phyloP scores from a whole-genome alignment of 148 eudicot species.

The Salicornia ramosissima region DNA sequence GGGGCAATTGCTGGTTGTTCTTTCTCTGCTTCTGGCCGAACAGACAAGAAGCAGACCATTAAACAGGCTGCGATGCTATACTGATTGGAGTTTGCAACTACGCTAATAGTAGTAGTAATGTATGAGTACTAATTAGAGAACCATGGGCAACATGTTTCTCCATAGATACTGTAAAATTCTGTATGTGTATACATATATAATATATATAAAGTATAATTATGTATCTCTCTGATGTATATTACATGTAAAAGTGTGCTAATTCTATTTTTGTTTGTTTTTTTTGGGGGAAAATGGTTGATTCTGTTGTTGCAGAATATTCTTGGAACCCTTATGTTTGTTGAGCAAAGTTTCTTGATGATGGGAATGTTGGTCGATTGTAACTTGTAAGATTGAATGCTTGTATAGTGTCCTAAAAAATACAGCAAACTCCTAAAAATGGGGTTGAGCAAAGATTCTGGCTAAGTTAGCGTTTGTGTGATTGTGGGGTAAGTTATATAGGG shows the following conservation, averaged over 20 bases:
- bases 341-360: background rate
- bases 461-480: no score
- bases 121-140: conserved; percentile 28
- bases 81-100: conserved; percentile 18
- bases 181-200: conserved; percentile 22
- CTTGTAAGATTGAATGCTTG: background rate
- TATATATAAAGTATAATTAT: no score
- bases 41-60: conserved; percentile 7
- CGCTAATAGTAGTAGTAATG: conserved; percentile 19
- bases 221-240: conserved; percentile 10
- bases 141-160: conserved; percentile 27
- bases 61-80: conserved; percentile 11
- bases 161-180: conserved; percentile 25
- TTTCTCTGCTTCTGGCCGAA: conserved; percentile 13
- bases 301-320: background rate
- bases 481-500: no score
- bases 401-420: no score
- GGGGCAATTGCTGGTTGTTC: conserved; percentile 21
- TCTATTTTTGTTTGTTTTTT: background rate
- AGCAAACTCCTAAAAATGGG: no score
- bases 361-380: background rate
- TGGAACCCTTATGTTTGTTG: background rate
- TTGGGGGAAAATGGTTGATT: background rate
- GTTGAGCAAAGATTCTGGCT: no score
- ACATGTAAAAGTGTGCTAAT: conserved; percentile 15